Percentiles rank a stretch among this genome's conserved stretches.
Evolutionary conservation across 129 eudicot genomes (phyloP).

Genomic region (Mikania micrantha): DNA sequence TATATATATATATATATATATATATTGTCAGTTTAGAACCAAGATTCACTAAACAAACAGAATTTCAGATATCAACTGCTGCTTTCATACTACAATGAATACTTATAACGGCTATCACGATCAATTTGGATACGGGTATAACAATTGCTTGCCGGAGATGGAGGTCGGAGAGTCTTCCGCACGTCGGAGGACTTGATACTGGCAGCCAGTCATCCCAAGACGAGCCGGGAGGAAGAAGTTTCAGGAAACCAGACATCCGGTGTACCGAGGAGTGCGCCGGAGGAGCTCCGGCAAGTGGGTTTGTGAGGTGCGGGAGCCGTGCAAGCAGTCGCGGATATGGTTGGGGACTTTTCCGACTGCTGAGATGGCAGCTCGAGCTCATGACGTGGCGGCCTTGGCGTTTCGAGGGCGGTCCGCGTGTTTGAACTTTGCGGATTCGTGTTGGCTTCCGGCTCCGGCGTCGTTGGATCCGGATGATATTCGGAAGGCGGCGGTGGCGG

Average conservation of each 20-base stretch:
- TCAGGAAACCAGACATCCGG: slow-evolving; percentile 84
- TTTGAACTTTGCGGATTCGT: slow-evolving; percentile 72
- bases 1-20: background rate
- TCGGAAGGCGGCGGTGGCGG: slow-evolving; percentile 74
- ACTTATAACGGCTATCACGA: slow-evolving; percentile 2
- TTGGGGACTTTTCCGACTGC: slow-evolving; percentile 70
- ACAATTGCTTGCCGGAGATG: slow-evolving; percentile 6
- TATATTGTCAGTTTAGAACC: background rate
- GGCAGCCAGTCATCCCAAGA: slow-evolving; percentile 59
- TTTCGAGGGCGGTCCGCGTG: slow-evolving; percentile 65
- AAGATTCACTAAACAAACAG: background rate
- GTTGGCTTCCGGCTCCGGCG: slow-evolving; percentile 61
- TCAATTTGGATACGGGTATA: slow-evolving; percentile 3
- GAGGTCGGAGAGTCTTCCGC: background rate
- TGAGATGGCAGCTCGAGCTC: slow-evolving; percentile 94
- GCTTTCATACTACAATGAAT: slow-evolving; percentile 10
- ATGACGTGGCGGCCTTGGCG: slow-evolving; percentile 83
- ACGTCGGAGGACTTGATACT: slow-evolving; percentile 31
- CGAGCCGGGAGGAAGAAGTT: slow-evolving; percentile 78
- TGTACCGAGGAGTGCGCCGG: slow-evolving; percentile 68
- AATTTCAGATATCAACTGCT: background rate
- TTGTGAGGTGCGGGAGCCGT: slow-evolving; percentile 76
- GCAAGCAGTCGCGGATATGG: slow-evolving; percentile 78
- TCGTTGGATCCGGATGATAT: slow-evolving; percentile 56
- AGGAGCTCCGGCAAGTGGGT: slow-evolving; percentile 90